Base-by-base conservation (phyloP, 192 early-diverging fungal genomes). In the Haplosporangium gracile region DNA sequence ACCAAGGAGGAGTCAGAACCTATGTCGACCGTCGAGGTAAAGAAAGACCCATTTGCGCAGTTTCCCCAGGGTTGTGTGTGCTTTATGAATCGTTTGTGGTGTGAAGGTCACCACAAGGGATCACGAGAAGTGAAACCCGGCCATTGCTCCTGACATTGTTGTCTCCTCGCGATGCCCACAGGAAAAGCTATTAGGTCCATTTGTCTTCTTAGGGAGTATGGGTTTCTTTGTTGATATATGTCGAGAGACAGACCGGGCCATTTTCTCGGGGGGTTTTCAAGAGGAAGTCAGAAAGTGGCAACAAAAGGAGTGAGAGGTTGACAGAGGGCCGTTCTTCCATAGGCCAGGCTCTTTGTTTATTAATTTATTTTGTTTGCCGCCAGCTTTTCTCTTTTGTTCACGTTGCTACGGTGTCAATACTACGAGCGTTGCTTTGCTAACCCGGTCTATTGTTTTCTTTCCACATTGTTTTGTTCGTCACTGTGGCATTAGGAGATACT, bases 401-500 rank as follows among this genome's bases (percentile, higher is more conserved):
- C 39, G 24, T 9, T 57, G n/a, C 0, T 45, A 24, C 18, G 20
- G 16, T 7, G 39, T 18, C 38, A 5, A 22, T 42, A 42, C 32
- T 70, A 5, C 2, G 34, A 20, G 32, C n/a, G 0, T 42, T 70
- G 32, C 10, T 9, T 42, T 70, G 36, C 29, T 65, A 65, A 65
- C 60, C 60, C 20, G 4, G 16, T 22, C 74, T 18, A 60, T 5
- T 49, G 72, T 24, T 32, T 47, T 29, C 53, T 42, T 26, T 40
- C 38, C 39, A 68, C 68, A 42, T 69, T 29, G 68, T 34, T 26
- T 72, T 71, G 34, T 38, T 29, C 24, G 22, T 63, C n/a, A n/a
- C 74, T 73, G 34, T 75, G 36, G 15, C 49, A 7, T 39, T 78
- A 86, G 84, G 84, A 86, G 18, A 72, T 70, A 24, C 47, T 85